These are phyloP conservation scores for Lactifluus volemus DNA, from an alignment of 768 basidiomycete genomes.

Conservation along the genomic window DNA sequence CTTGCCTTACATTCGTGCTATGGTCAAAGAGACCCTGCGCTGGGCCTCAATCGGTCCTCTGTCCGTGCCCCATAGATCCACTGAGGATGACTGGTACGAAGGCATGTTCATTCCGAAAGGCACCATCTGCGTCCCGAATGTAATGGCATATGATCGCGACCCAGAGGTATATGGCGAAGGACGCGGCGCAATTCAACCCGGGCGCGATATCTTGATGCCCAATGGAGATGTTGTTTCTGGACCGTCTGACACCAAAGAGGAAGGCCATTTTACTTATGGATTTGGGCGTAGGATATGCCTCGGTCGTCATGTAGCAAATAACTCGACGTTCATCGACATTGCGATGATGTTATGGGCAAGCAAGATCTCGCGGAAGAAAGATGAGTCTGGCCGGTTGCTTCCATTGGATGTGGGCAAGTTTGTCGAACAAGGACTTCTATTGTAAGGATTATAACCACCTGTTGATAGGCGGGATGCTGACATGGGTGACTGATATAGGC, in stretches of 20 bases:
- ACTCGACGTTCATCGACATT: conserved; percentile 27
- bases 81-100: too few relatives aligned
- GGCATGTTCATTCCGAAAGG: background rate
- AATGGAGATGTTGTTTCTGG: background rate
- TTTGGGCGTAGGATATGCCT: conserved; percentile 21
- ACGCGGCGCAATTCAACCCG: background rate
- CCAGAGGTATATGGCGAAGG: background rate
- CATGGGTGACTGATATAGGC: background rate
- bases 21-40: background rate
- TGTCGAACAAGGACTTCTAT: background rate
- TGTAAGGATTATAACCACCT: background rate
- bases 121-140: background rate
- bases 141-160: background rate
- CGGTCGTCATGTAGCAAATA: conserved; percentile 16
- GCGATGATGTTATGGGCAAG: conserved; percentile 24
- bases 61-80: too few relatives aligned
- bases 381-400: background rate
- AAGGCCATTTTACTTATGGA: conserved; percentile 23
- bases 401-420: conserved; percentile 2
- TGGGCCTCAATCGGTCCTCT: background rate
- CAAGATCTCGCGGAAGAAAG: conserved; percentile 11
- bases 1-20: too few relatives aligned
- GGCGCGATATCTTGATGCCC: background rate
- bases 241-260: conserved; percentile 22
- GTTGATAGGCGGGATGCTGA: background rate